Evolutionary conservation across 345 rosid genomes (phyloP), one percentile per base, ranked within the genome.

Genomic region (Aquilaria yunnanensis): DNA sequence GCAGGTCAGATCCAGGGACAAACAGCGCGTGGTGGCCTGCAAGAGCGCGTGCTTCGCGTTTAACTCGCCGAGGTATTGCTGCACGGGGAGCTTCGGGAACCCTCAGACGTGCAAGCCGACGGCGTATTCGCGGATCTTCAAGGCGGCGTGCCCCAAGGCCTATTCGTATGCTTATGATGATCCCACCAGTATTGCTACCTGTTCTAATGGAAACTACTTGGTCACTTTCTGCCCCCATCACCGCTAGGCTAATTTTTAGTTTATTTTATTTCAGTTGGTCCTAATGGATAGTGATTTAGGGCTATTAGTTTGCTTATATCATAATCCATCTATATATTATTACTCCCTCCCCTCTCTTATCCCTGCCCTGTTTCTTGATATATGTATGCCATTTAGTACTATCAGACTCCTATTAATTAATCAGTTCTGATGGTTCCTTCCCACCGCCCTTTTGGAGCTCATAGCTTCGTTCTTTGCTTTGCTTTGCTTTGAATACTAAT

Each of bases 161-260:
- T 94, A 94, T 58, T 88, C 97, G 1, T 94, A 94, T 47, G 99
- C 99, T 0, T 90, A 82, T 34, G 99, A 94, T 33, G 99, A 94
- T 60, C 97, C 96, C 5, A 90, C 97, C 1, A 94, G 99, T 70
- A 83, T 94, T 52, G 73, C 89, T 0, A 94, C 99, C 43, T 94
- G 97, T 71, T 75, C 85, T 1, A 72, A 84, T 14, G 92, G 85
- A 12, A 83, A 61, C 68, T 94, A 94, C 67, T 60, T 88, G 57
- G 82, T 94, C 72, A 90, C 97, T 16, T 88, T 90, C 77, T 94
- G 97, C 70, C 96, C 99, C 6, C 80, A 72, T 60, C 86, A 62
- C 52, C 79, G 77, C 58, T 81, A 74, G 62, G 51, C 45, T 41
- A 16, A 16, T 16, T 16, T 16, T 16, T 16, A 8, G 43, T 0